Percentiles rank a stretch among this genome's conserved stretches.
Evolutionary conservation across 2,329 filamentous ascomycete genomes (phyloP).

Genomic region (Paracoccidioides brasiliensis): DNA sequence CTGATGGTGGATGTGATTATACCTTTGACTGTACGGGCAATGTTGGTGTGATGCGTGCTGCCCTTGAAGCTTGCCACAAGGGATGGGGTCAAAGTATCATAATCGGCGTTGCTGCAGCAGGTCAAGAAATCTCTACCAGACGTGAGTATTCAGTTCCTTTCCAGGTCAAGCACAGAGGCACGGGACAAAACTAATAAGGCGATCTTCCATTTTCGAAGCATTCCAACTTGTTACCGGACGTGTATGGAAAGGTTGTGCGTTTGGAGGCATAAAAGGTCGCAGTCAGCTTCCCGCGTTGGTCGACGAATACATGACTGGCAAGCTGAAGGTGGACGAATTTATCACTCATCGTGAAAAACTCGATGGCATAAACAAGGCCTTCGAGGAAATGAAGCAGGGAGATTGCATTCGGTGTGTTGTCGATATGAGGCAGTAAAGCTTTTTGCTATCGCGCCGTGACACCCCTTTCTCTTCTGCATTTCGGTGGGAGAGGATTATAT

Average conservation of each 20-base stretch:
- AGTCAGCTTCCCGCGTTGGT: conserved; percentile 81
- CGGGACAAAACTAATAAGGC: background rate
- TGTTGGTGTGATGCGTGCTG: conserved; percentile 86
- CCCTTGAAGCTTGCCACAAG: conserved; percentile 97
- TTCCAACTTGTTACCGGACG: conserved; percentile 98
- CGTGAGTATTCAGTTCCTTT: conserved; percentile 48
- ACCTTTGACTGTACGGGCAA: conserved; percentile 99
- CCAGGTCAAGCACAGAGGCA: too few relatives aligned
- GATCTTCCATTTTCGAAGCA: conserved; percentile 39
- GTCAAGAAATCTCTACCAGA: conserved; percentile 86
- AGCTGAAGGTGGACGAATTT: conserved; percentile 97
- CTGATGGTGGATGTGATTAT: conserved; percentile 94
- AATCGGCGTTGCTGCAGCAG: conserved; percentile 91
- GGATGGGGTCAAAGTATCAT: conserved; percentile 97
- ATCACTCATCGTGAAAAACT: conserved; percentile 90
- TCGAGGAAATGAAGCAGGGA: conserved; percentile 86
- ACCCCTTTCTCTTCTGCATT: background rate
- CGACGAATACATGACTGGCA: conserved; percentile 73
- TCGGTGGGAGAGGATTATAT: background rate
- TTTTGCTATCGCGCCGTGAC: background rate
- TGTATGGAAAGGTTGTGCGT: conserved; percentile 95
- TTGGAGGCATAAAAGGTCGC: conserved; percentile 95
- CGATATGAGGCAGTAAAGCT: conserved; percentile 38
- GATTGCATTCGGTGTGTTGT: conserved; percentile 96
- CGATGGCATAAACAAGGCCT: conserved; percentile 74